These are phyloP conservation scores for Rusavskia elegans DNA, from an alignment of 495 filamentous ascomycete genomes.

Conservation along the genomic window DNA sequence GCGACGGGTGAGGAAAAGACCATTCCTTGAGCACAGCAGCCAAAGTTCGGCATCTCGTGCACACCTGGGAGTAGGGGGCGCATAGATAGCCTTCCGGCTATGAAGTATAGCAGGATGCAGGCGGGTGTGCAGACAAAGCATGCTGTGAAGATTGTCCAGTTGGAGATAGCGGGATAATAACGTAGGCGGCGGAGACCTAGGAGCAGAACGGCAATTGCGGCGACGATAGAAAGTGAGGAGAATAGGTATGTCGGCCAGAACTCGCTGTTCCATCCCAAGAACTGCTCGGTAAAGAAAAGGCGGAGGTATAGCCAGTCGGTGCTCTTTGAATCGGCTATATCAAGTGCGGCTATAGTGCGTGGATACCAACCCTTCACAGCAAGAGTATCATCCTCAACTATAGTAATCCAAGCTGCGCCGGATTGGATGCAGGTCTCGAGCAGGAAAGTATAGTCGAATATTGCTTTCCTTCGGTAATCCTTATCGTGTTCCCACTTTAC, in stretches of 20 bases:
- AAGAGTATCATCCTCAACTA: conserved; percentile 37
- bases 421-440: conserved; percentile 24
- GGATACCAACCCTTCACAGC: conserved; percentile 35
- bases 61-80: conserved; percentile 22
- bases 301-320: conserved; percentile 32
- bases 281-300: conserved; percentile 38
- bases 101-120: conserved; percentile 19
- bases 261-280: conserved; percentile 37
- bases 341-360: conserved; percentile 22
- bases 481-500: conserved; percentile 5
- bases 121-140: conserved; percentile 16
- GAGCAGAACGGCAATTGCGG: conserved; percentile 1
- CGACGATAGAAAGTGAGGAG: conserved; percentile 11
- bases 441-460: conserved; percentile 30
- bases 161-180: conserved; percentile 1
- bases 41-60: conserved; percentile 31
- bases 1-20: not conserved
- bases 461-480: conserved; percentile 18
- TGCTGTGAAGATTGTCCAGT: conserved; percentile 6
- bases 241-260: conserved; percentile 26
- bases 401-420: conserved; percentile 24
- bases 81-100: conserved; percentile 23
- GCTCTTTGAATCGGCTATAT: conserved; percentile 6
- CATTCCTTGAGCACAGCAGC: conserved; percentile 32
- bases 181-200: conserved; percentile 3